phyloP scores from a whole-genome alignment of 805 yeast genomes.

The Osmozyma mogii region DNA sequence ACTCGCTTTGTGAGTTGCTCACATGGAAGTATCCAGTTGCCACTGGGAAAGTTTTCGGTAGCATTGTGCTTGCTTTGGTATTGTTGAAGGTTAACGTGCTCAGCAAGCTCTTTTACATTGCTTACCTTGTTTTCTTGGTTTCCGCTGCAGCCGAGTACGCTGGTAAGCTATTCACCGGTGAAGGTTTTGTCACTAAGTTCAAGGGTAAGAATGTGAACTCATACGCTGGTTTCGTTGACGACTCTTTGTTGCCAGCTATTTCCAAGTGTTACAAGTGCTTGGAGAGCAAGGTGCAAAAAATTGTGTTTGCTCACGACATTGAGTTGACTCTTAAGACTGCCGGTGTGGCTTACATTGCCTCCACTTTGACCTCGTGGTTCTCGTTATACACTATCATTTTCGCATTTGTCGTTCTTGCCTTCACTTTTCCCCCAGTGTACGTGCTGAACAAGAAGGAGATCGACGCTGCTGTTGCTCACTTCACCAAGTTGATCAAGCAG shows the following conservation, averaged over 20 bases:
- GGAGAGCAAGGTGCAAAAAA: slow-evolving; percentile 47
- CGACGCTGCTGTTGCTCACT: slow-evolving; percentile 49
- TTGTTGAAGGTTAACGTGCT: slow-evolving; percentile 58
- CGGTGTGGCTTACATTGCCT: slow-evolving; percentile 52
- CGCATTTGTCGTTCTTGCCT: slow-evolving; percentile 49
- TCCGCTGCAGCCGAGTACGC: slow-evolving; percentile 73
- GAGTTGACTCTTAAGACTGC: slow-evolving; percentile 70
- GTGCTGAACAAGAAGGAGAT: slow-evolving; percentile 68
- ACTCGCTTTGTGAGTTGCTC: slow-evolving; percentile 32
- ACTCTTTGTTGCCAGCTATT: slow-evolving; percentile 33
- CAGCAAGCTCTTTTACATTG: slow-evolving; percentile 51
- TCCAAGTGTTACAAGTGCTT: slow-evolving; percentile 39
- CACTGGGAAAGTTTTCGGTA: slow-evolving; percentile 72
- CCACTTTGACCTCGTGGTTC: slow-evolving; percentile 67
- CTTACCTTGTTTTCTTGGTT: slow-evolving; percentile 49
- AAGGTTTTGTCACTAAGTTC: slow-evolving; percentile 73
- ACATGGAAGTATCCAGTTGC: slow-evolving; percentile 71
- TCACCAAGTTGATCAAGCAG: slow-evolving; percentile 38
- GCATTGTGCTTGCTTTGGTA: slow-evolving; percentile 46
- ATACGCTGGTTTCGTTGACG: slow-evolving; percentile 27
- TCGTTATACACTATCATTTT: slow-evolving; percentile 63
- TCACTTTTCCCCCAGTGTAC: slow-evolving; percentile 73
- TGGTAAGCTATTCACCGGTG: slow-evolving; percentile 66
- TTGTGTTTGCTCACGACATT: slow-evolving; percentile 62
- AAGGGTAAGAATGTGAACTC: slow-evolving; percentile 44